A percentile compares a stretch with the other conserved stretches of the same genome.
These are phyloP conservation scores for Angomonas ambiguus DNA, from an alignment of 208 protist species.

Conservation along the genomic window DNA sequence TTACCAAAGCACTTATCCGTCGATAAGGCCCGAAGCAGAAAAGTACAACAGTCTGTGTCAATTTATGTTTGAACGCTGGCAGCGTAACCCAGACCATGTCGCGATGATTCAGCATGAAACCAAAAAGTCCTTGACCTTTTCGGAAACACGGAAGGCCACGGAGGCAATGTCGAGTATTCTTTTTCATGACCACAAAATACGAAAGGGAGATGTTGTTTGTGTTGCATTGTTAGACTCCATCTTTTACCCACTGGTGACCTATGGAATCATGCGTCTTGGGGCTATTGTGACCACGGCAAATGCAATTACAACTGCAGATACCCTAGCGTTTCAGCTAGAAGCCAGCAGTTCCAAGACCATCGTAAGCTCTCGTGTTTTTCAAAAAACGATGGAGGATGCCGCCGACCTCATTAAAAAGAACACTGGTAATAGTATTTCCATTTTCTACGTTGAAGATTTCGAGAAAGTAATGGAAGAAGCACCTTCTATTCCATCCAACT, in stretches of 20 bases:
- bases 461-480: neutral
- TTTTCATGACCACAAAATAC: slow-evolving; percentile 23
- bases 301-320: slow-evolving; percentile 14
- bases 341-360: slow-evolving; percentile 19
- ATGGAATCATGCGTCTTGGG: slow-evolving; percentile 28
- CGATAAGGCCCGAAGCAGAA: neutral
- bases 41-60: neutral
- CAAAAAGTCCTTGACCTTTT: slow-evolving; percentile 9
- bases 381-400: neutral
- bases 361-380: slow-evolving; percentile 19
- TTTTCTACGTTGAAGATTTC: slow-evolving; percentile 3
- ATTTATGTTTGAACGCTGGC: slow-evolving; percentile 9
- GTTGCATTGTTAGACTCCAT: slow-evolving; percentile 24
- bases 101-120: slow-evolving; percentile 11
- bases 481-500: slow-evolving; percentile 6
- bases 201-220: slow-evolving; percentile 32
- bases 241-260: slow-evolving; percentile 20
- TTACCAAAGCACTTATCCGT: neutral
- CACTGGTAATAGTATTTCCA: neutral
- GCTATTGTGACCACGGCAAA: slow-evolving; percentile 30
- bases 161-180: slow-evolving; percentile 21
- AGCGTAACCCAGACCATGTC: neutral
- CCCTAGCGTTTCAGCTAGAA: slow-evolving; percentile 20
- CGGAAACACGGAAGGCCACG: neutral
- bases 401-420: neutral